Base-by-base conservation (phyloP, 2,329 filamentous ascomycete genomes). In the Amauroascus niger region DNA sequence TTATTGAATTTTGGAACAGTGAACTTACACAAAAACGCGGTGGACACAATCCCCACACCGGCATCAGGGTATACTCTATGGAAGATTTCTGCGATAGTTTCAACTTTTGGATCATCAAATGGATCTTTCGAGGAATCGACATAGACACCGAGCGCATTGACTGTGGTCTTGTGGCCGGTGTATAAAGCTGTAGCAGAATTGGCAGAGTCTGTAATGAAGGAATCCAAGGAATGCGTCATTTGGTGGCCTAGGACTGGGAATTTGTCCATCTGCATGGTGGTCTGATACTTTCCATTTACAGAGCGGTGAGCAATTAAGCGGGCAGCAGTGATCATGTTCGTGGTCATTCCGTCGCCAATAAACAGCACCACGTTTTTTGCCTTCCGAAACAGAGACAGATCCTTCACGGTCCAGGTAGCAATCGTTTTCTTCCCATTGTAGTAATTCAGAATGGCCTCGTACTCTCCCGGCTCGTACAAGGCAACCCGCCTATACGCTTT, bases 311-410 rank as follows among this genome's bases (percentile, higher is more conserved):
- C 87, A 53, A 94, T 82, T 53, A 93, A 76, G 60, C 88, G 84
- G 52, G 87, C 87, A 40, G 88, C 88, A 35, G 69, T 71, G 56
- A 71, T 71, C 69, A 71, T 72, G 59, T 71, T 71, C 14, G 69
- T 72, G 2, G 77, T 80, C 77, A 79, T 79, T 28, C 77, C 79
- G 54, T 81, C 79, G 66, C 88, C 88, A 59, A 94, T 87, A 71
- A 93, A 94, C 58, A 93, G 77, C 61, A 93, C 81, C 60, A 93
- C 81, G 60, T 93, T 93, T 79, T 90, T 93, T 37, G 87, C 83
- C 73, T 81, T 87, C 70, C 86, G 83, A 67, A 80, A 75, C 54
- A 81, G 77, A 33, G 80, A 76, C 28, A 90, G 70, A 47, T 87
- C 81, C 33, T 87, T 82, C 39, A 94, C 88, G 18, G 79, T 71